A percentile compares a stretch with the other conserved stretches of the same genome.
These are phyloP conservation scores for Fragilariopsis cylindrus DNA, from an alignment of 108 stramenopile genomes.

Conservation along the genomic window DNA sequence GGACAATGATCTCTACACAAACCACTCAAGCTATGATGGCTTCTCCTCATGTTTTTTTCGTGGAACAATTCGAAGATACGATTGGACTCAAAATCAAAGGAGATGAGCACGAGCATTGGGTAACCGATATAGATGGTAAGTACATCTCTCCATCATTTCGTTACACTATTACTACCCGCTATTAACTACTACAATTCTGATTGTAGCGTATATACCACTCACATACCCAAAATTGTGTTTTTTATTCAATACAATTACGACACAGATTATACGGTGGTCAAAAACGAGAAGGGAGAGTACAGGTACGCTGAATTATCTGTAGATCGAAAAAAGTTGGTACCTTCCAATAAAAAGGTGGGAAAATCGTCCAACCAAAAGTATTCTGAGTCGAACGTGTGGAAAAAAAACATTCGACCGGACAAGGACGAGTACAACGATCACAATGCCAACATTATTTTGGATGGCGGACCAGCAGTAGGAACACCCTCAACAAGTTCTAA, in stretches of 20 bases:
- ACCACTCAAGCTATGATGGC: slow-evolving; percentile 7
- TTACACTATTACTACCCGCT: not conserved
- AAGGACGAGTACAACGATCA: not conserved
- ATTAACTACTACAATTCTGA: not conserved
- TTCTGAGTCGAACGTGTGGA: not conserved
- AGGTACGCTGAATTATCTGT: not conserved
- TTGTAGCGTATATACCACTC: not conserved
- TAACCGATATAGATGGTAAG: not conserved
- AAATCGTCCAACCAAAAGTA: not conserved
- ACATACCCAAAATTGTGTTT: not conserved
- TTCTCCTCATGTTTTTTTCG: slow-evolving; percentile 10
- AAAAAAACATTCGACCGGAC: not conserved
- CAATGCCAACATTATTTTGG: not conserved
- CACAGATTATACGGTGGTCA: slow-evolving; percentile 8
- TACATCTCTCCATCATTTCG: not conserved
- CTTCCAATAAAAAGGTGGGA: not conserved
- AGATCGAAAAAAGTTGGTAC: not conserved
- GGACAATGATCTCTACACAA: no score
- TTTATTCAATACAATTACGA: not conserved
- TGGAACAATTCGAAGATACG: not conserved
- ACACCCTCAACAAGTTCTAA: not conserved
- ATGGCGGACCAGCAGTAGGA: not conserved
- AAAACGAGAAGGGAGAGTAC: not conserved
- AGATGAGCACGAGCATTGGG: slow-evolving; percentile 8
- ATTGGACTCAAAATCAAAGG: slow-evolving; percentile 11